Conservation (phyloP, 1,139 yeast genomes). For the Taphrina communis region DNA sequence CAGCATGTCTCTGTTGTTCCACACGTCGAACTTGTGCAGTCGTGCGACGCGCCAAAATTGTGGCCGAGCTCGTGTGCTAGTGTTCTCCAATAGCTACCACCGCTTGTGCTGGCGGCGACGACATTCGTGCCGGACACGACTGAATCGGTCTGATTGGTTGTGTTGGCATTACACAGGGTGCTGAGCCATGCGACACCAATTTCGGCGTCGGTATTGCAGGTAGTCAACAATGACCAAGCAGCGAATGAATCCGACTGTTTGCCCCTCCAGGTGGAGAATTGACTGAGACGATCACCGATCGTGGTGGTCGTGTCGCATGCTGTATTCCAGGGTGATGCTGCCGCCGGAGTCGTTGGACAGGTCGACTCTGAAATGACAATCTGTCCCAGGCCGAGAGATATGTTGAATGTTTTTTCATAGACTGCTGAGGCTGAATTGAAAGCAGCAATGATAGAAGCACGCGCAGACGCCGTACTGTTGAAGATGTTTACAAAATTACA, state of each 20-base stretch:
- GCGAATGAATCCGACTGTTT: constrained; percentile 50
- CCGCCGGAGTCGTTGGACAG: constrained; percentile 47
- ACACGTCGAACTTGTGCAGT: constrained; percentile 53
- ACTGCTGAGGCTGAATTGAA: constrained; percentile 53
- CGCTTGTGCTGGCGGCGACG: constrained; percentile 51
- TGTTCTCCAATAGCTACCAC: constrained; percentile 51
- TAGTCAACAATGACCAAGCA: constrained; percentile 53
- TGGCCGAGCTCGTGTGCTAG: constrained; percentile 56
- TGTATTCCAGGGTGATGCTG: constrained; percentile 51
- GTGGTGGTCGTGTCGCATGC: constrained; percentile 47
- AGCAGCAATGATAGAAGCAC: constrained; percentile 50
- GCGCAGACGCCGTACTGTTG: constrained; percentile 49
- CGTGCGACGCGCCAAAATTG: constrained; percentile 54
- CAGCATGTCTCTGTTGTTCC: constrained; percentile 51
- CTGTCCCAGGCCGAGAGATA: constrained; percentile 51
- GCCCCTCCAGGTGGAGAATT: constrained; percentile 53
- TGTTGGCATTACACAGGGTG: constrained; percentile 50
- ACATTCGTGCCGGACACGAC: constrained; percentile 53
- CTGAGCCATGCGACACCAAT: constrained; percentile 56
- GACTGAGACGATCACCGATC: constrained; percentile 50
- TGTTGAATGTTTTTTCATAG: constrained; percentile 53
- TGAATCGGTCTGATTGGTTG: constrained; percentile 42
- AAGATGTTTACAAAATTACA: constrained; percentile 52
- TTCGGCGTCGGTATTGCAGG: constrained; percentile 51
- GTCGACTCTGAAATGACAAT: constrained; percentile 47